These are phyloP conservation scores for Blumeriella jaapii DNA, from an alignment of 2,329 filamentous ascomycete genomes.

Conservation along the genomic window DNA sequence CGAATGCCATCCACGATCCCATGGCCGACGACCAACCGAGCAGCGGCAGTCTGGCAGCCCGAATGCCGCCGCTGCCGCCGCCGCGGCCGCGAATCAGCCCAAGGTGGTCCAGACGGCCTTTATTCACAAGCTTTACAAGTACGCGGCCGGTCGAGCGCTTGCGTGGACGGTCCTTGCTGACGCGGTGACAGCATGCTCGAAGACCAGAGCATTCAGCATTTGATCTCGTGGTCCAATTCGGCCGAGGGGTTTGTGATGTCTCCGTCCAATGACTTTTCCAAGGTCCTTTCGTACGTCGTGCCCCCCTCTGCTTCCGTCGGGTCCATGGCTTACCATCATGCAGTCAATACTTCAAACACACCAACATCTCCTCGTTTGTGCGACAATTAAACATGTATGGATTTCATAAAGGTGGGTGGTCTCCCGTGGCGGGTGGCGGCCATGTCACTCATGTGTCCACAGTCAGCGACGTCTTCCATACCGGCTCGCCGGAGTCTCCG, in stretches of 20 bases:
- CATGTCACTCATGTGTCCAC: conserved; percentile 8
- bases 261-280: conserved; percentile 92
- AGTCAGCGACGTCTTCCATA: conserved; percentile 99
- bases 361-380: conserved; percentile 97
- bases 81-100: conserved; percentile 74
- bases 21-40: conserved; percentile 29
- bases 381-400: conserved; percentile 98
- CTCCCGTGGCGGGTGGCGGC: conserved; percentile 2
- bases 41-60: conserved; percentile 23
- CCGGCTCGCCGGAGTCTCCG: conserved; percentile 81
- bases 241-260: conserved; percentile 99
- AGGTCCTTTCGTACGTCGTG: conserved; percentile 81
- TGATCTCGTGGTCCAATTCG: conserved; percentile 90
- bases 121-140: conserved; percentile 99
- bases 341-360: conserved; percentile 96
- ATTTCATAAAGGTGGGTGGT: conserved; percentile 80
- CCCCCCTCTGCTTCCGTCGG: neutral
- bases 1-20: conserved; percentile 26
- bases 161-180: conserved; percentile 11
- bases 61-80: conserved; percentile 39
- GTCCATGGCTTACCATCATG: conserved; percentile 12
- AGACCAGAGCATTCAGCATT: conserved; percentile 80
- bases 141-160: too few relatives aligned
- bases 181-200: conserved; percentile 71
- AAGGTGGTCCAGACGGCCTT: conserved; percentile 98